Evolutionary conservation across 139 green algal genomes (phyloP).

Genomic region (Haematococcus sp.): DNA sequence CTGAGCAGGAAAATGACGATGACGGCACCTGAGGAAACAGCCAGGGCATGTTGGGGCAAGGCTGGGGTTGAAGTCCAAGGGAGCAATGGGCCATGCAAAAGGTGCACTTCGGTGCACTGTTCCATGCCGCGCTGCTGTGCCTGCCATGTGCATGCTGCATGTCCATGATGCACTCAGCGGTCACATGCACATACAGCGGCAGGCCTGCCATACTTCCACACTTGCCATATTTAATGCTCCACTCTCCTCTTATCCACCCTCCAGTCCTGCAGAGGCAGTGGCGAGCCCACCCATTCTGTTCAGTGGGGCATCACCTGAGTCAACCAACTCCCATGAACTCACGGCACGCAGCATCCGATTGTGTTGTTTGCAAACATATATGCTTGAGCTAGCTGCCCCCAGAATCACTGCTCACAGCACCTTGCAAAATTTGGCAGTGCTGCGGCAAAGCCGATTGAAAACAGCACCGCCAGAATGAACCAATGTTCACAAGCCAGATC

Average conservation of each 20-base stretch:
- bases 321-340: too few relatives aligned
- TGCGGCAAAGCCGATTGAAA: conserved; percentile 43
- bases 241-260: conserved; percentile 42
- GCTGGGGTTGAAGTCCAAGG: too few relatives aligned
- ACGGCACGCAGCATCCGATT: neutral
- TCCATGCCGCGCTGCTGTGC: too few relatives aligned
- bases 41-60: too few relatives aligned
- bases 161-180: too few relatives aligned
- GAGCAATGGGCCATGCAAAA: too few relatives aligned
- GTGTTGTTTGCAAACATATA: neutral
- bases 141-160: too few relatives aligned
- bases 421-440: conserved; percentile 40
- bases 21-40: conserved; percentile 33
- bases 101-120: too few relatives aligned
- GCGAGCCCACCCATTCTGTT: neutral
- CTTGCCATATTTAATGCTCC: conserved; percentile 33
- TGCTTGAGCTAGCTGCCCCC: neutral
- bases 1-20: conserved; percentile 53
- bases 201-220: too few relatives aligned
- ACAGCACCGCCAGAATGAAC: conserved; percentile 41
- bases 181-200: too few relatives aligned
- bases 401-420: conserved; percentile 12
- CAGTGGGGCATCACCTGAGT: too few relatives aligned
- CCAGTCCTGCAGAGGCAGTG: conserved; percentile 1
- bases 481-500: conserved; percentile 29